These are phyloP conservation scores for Solanum megistacrolobum DNA, from an alignment of 257 asterid genomes.

Conservation along the genomic window DNA sequence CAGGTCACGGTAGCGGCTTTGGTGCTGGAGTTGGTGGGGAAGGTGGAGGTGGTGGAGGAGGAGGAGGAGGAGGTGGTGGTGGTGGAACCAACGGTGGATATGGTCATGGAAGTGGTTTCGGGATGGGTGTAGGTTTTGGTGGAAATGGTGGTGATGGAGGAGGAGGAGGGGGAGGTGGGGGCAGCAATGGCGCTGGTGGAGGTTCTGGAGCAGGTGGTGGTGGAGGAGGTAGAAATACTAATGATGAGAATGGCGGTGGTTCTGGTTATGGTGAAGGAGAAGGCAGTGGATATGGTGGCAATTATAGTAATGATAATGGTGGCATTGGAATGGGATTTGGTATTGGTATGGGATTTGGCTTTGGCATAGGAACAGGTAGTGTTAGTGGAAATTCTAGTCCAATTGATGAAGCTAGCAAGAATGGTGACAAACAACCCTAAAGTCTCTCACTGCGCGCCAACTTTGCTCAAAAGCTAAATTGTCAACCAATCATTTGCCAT, in stretches of 20 bases:
- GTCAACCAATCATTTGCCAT: background rate
- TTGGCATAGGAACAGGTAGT: background rate
- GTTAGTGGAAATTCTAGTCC: background rate
- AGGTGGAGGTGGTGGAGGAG: background rate
- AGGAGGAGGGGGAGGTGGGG: background rate
- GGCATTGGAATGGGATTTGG: slow-evolving; percentile 5
- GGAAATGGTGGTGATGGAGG: background rate
- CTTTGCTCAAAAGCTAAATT: background rate
- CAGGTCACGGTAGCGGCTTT: slow-evolving; percentile 7
- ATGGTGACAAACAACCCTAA: background rate
- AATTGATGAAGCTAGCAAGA: background rate
- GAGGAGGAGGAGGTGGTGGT: background rate
- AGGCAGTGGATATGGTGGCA: slow-evolving; percentile 5
- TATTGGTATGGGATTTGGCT: slow-evolving; percentile 6
- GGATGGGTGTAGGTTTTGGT: slow-evolving; percentile 3
- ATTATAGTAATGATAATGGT: background rate
- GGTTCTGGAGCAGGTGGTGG: background rate
- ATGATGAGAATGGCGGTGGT: background rate
- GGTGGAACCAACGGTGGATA: background rate
- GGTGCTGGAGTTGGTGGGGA: slow-evolving; percentile 1
- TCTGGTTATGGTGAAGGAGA: slow-evolving; percentile 9
- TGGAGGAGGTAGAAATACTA: background rate
- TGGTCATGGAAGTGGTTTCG: slow-evolving; percentile 7
- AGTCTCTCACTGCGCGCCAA: background rate
- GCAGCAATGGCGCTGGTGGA: background rate